Evolutionary conservation across 257 asterid species (phyloP), one percentile per base, ranked within the genome.

Genomic region (Anisodus acutangulus): DNA sequence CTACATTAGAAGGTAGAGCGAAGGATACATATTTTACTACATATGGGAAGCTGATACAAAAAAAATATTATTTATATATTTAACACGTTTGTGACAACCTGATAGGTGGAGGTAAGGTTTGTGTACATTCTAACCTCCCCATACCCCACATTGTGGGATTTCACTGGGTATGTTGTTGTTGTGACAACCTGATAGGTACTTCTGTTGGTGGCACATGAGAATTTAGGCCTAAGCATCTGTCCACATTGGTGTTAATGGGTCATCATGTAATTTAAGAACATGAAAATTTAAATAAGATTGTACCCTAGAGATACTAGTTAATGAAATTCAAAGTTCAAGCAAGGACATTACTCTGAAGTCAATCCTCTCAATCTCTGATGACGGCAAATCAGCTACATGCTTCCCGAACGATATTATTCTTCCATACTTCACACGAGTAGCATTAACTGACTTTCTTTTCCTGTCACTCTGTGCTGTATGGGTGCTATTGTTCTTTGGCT

Each of bases 341-440:
- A 69, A 76, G 26, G 88, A 78, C 60, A 83, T 91, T 91, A 94
- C 98, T 94, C 89, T 83, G 86, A 92, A 94, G 86, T 91, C 95
- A 80, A 90, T 83, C 81, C 90, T 87, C 69, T 87, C 89, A 80
- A 94, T 91, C 89, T 87, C 87, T 22, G 94, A 91, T 3, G 98
- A 88, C 87, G 88, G 92, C 64, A 88, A 82, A 60, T 89, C 88
- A 49, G 94, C 90, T 2, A 88, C 86, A 78, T 88, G 91, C 89
- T 91, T 94, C 85, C 98, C 98, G 79, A 94, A 92, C 76, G 95
- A 88, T 83, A 94, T 63, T 17, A 94, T 81, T 88, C 97, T 91
- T 89, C 98, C 98, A 26, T 87, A 92, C 84, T 89, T 91, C 55
- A 78, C 83, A 79, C 55, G 85, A 83, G 83, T 67, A 76, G 84